phyloP scores from a whole-genome alignment of 2,329 filamentous ascomycete genomes.

The Plenodomus lindquistii region DNA sequence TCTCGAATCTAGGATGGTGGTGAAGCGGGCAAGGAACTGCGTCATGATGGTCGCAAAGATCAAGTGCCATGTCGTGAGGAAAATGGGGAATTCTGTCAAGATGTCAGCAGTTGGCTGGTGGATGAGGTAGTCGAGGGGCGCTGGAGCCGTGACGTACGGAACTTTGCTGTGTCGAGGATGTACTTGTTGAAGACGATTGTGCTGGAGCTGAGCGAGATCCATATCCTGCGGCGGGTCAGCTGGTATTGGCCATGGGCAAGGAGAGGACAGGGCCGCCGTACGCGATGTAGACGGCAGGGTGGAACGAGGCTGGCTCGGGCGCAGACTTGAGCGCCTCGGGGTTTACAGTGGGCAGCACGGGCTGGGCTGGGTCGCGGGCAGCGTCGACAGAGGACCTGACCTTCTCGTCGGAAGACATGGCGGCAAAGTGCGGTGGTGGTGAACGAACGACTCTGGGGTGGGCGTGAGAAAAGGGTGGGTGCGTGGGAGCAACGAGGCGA shows the following conservation, averaged over 20 bases:
- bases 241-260: slow-evolving; percentile 1
- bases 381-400: slow-evolving; percentile 79
- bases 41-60: slow-evolving; percentile 92
- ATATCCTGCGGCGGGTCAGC: slow-evolving; percentile 63
- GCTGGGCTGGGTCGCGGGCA: slow-evolving; percentile 62
- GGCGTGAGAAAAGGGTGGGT: slow-evolving; percentile 11
- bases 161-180: slow-evolving; percentile 83
- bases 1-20: slow-evolving; percentile 85
- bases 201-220: slow-evolving; percentile 90
- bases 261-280: slow-evolving; percentile 53
- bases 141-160: slow-evolving; percentile 63
- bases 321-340: slow-evolving; percentile 70
- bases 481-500: too few species aligned
- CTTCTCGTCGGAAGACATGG: slow-evolving; percentile 72
- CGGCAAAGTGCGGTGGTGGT: slow-evolving; percentile 13
- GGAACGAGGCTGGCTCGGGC: slow-evolving; percentile 64
- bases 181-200: slow-evolving; percentile 99
- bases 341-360: slow-evolving; percentile 79
- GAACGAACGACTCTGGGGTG: slow-evolving; percentile 26
- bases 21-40: slow-evolving; percentile 88
- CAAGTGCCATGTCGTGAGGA: slow-evolving; percentile 90
- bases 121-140: background rate
- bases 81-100: slow-evolving; percentile 54
- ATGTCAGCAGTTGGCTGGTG: slow-evolving; percentile 32
- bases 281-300: slow-evolving; percentile 84